Percentiles rank a stretch among this genome's conserved stretches.
These are phyloP conservation scores for Arthrinium phaeospermum DNA, from an alignment of 2,329 filamentous ascomycete genomes.

Conservation along the genomic window DNA sequence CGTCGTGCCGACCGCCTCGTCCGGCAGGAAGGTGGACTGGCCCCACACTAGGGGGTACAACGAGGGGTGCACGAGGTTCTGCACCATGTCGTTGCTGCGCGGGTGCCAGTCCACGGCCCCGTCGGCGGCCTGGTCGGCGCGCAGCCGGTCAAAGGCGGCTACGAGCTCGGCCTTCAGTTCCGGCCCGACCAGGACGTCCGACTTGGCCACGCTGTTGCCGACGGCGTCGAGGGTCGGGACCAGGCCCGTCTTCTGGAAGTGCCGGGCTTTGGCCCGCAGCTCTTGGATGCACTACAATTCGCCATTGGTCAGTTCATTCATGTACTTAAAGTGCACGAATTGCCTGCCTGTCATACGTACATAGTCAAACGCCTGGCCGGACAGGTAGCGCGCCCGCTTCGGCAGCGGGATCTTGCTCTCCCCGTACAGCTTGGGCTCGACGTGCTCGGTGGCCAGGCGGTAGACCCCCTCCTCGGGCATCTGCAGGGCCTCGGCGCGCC, in stretches of 20 bases:
- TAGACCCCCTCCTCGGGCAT: constrained; percentile 30
- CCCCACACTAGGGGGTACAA: constrained; percentile 61
- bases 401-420: not conserved
- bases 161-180: constrained; percentile 40
- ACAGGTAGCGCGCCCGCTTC: constrained; percentile 26
- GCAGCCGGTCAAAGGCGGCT: constrained; percentile 47
- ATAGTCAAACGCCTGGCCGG: constrained; percentile 31
- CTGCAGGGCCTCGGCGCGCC: constrained; percentile 38
- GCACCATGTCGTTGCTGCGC: constrained; percentile 55
- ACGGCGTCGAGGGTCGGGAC: constrained; percentile 51
- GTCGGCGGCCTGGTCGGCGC: constrained; percentile 46
- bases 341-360: constrained; percentile 21
- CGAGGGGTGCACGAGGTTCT: constrained; percentile 65
- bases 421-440: not conserved
- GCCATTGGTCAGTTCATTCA: constrained; percentile 22
- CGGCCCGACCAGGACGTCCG: constrained; percentile 51
- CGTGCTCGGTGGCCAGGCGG: not conserved
- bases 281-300: constrained; percentile 45
- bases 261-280: constrained; percentile 54
- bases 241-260: constrained; percentile 46
- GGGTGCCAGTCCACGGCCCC: constrained; percentile 60
- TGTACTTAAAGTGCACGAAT: not conserved
- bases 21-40: constrained; percentile 21
- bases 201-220: constrained; percentile 53
- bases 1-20: constrained; percentile 27